Percentiles rank a stretch among this genome's conserved stretches.
Conservation (phyloP, 805 yeast genomes). For the Myxozyma mucilagina region DNA sequence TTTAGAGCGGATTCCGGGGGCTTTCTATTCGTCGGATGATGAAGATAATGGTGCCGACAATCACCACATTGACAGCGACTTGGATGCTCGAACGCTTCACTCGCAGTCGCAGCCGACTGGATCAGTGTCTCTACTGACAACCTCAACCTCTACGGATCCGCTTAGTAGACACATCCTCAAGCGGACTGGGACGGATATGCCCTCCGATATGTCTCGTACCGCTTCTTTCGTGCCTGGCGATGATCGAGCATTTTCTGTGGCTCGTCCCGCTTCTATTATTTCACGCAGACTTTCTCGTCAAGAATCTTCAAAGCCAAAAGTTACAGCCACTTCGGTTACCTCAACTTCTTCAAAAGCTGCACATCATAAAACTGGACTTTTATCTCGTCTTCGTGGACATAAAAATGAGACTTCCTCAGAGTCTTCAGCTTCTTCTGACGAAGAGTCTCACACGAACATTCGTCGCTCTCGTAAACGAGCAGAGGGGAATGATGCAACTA, state of each 20-base stretch:
- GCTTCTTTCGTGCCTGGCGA: conserved; percentile 9
- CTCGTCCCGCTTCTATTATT: background rate
- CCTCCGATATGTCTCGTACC: conserved; percentile 3
- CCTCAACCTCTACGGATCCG: conserved; percentile 21
- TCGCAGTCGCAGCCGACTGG: too few relatives aligned
- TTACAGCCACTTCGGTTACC: background rate
- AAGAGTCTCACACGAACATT: background rate
- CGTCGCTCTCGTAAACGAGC: background rate
- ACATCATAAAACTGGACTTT: background rate
- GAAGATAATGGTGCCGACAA: too few relatives aligned
- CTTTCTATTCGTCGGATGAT: conserved; percentile 2
- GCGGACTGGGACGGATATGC: conserved; percentile 22
- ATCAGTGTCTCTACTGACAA: background rate
- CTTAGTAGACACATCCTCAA: conserved; percentile 23
- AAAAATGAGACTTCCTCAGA: background rate
- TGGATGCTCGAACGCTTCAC: background rate
- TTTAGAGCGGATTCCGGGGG: conserved; percentile 10
- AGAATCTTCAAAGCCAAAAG: background rate
- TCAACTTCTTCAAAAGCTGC: background rate
- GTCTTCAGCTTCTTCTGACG: background rate
- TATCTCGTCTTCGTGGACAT: background rate
- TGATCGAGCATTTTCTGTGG: background rate
- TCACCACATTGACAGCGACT: background rate
- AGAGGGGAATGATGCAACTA: conserved; percentile 39
- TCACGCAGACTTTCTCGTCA: background rate